phyloP scores from a whole-genome alignment of 371 early-diverging fungal genomes.

The Syncephalastrum sp. region DNA sequence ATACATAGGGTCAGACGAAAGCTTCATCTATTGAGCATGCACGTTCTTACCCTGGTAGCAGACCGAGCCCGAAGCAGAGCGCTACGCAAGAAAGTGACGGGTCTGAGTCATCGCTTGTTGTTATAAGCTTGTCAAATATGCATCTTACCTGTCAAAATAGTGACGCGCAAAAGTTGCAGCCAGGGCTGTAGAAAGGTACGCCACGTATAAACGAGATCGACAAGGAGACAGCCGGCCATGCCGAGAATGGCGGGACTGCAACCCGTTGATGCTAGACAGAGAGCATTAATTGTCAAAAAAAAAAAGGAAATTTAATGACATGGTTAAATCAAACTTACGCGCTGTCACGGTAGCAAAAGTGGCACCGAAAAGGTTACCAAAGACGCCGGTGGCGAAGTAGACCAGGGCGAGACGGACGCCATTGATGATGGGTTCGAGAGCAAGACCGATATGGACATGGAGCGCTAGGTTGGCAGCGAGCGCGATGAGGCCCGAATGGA shows the following conservation, averaged over 20 bases:
- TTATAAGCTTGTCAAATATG: not conserved
- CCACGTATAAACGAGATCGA: constrained; percentile 76
- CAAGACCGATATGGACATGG: constrained; percentile 57
- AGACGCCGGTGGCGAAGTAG: constrained; percentile 58
- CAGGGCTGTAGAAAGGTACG: constrained; percentile 54
- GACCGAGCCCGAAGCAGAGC: constrained; percentile 59
- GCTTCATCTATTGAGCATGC: constrained; percentile 18
- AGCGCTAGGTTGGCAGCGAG: constrained; percentile 62
- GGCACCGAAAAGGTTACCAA: constrained; percentile 54
- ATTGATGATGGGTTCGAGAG: constrained; percentile 71
- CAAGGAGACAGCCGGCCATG: constrained; percentile 62
- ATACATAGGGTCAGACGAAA: not conserved
- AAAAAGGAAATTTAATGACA: not conserved
- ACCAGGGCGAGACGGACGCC: constrained; percentile 60
- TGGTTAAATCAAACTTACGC: constrained; percentile 26
- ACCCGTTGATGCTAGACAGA: constrained; percentile 57
- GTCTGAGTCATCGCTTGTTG: not conserved
- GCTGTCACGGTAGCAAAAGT: constrained; percentile 49
- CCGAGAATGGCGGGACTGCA: constrained; percentile 73
- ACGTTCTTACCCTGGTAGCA: constrained; percentile 61
- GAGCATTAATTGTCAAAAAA: not conserved
- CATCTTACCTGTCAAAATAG: constrained; percentile 16
- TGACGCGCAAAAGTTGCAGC: constrained; percentile 56
- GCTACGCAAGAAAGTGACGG: not conserved
- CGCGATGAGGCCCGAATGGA: constrained; percentile 77